These are phyloP conservation scores for Kalanchoe fedtschenkoi DNA, from an alignment of 164 flowering plant genomes.

Conservation along the genomic window DNA sequence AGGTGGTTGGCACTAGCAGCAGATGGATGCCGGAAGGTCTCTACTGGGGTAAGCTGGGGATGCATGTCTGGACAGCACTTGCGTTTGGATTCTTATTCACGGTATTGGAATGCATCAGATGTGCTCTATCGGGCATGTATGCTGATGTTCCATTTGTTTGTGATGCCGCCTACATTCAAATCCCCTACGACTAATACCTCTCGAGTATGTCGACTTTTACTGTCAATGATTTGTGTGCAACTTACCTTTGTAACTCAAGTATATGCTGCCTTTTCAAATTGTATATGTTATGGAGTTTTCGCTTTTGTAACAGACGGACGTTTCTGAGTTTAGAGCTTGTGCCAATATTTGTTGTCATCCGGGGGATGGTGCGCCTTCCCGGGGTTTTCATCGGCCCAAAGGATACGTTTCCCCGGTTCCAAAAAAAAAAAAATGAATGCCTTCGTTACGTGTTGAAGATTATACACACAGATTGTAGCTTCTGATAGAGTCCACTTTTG, in stretches of 20 bases:
- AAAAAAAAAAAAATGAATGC: no score
- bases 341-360: no score
- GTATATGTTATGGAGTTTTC: no score
- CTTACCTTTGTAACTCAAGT: no score
- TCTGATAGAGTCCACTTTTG: background rate
- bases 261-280: no score
- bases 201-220: background rate
- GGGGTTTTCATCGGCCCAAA: no score
- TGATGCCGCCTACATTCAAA: conserved; percentile 67
- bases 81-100: conserved; percentile 48
- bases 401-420: no score
- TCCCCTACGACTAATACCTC: conserved; percentile 29
- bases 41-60: conserved; percentile 55
- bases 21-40: conserved; percentile 59
- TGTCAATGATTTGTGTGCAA: background rate
- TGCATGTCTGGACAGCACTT: conserved; percentile 57
- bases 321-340: background rate
- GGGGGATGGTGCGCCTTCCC: no score
- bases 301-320: background rate
- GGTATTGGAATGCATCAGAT: conserved; percentile 47
- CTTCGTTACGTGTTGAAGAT: background rate
- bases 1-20: conserved; percentile 55
- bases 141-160: conserved; percentile 57
- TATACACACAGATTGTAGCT: background rate
- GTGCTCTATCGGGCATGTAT: conserved; percentile 63